Evolutionary conservation across 2,329 filamentous ascomycete genomes (phyloP).

Genomic region (Gliomastix tumulicola): DNA sequence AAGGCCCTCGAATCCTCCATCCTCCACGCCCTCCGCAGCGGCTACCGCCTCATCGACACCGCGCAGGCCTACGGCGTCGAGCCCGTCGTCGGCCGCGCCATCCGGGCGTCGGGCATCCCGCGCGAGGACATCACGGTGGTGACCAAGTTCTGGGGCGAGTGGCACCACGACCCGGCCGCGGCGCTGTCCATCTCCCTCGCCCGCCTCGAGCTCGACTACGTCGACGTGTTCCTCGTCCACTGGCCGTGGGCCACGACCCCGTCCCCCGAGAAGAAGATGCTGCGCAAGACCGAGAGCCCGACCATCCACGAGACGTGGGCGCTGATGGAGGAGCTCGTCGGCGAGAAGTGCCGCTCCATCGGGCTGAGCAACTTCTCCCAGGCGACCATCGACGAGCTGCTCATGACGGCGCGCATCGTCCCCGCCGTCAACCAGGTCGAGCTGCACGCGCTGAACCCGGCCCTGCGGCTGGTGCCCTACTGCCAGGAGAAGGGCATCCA

Average conservation of each 20-base stretch:
- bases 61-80: slow-evolving; percentile 18
- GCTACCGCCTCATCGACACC: slow-evolving; percentile 22
- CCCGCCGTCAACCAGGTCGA: slow-evolving; percentile 24
- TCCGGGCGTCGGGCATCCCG: slow-evolving; percentile 21
- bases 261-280: slow-evolving; percentile 9
- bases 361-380: slow-evolving; percentile 23
- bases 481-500: slow-evolving; percentile 21
- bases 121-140: slow-evolving; percentile 22
- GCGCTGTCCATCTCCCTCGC: slow-evolving; percentile 19
- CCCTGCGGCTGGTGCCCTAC: slow-evolving; percentile 19
- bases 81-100: slow-evolving; percentile 18
- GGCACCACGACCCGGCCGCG: slow-evolving; percentile 17
- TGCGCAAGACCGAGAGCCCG: slow-evolving; percentile 14
- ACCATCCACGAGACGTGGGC: slow-evolving; percentile 16
- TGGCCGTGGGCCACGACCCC: slow-evolving; percentile 18
- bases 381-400: slow-evolving; percentile 17
- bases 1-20: slow-evolving; percentile 14
- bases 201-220: slow-evolving; percentile 18
- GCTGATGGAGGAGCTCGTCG: slow-evolving; percentile 18
- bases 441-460: slow-evolving; percentile 21
- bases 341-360: slow-evolving; percentile 15
- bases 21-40: slow-evolving; percentile 15
- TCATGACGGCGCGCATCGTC: slow-evolving; percentile 12
- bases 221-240: slow-evolving; percentile 22
- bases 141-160: slow-evolving; percentile 21